phyloP scores from a whole-genome alignment of 2,329 filamentous ascomycete species.

The Aspergillus fijiensis region DNA sequence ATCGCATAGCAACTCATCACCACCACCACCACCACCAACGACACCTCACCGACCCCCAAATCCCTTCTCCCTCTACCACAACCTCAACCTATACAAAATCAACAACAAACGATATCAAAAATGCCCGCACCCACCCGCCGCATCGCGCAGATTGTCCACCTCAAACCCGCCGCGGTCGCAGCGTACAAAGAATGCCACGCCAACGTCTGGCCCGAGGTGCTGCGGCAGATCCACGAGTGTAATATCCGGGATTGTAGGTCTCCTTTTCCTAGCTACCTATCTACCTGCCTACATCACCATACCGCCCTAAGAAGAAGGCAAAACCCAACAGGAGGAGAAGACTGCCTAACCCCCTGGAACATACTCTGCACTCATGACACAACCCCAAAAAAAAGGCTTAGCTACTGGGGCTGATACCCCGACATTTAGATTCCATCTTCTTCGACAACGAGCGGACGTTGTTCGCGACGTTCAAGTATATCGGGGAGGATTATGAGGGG shows the following conservation, averaged over 20 bases:
- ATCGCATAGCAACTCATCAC: background rate
- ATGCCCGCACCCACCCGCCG: constrained; percentile 34
- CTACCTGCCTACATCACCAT: too few relatives aligned
- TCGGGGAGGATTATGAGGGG: constrained; percentile 68
- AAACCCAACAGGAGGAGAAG: too few relatives aligned
- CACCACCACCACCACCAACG: constrained; percentile 4
- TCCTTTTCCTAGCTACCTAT: too few relatives aligned
- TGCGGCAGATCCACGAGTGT: constrained; percentile 72
- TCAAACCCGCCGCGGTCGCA: constrained; percentile 65
- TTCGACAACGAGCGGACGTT: constrained; percentile 68
- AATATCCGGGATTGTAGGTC: constrained; percentile 68
- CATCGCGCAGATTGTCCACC: constrained; percentile 70
- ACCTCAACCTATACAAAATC: background rate
- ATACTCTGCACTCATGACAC: too few relatives aligned
- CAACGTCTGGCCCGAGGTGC: constrained; percentile 73
- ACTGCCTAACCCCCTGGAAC: too few relatives aligned
- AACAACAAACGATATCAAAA: constrained; percentile 2
- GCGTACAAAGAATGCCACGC: constrained; percentile 74
- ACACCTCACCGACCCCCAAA: background rate
- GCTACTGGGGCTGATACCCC: too few relatives aligned
- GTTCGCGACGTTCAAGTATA: constrained; percentile 76
- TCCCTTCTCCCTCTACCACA: background rate
- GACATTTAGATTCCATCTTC: constrained; percentile 62
- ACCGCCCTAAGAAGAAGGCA: too few relatives aligned
- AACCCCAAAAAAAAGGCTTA: too few relatives aligned